Percentiles rank a stretch among this genome's conserved stretches.
Conservation (phyloP, 345 rosid genomes). For the Gossypium herbaceum region DNA sequence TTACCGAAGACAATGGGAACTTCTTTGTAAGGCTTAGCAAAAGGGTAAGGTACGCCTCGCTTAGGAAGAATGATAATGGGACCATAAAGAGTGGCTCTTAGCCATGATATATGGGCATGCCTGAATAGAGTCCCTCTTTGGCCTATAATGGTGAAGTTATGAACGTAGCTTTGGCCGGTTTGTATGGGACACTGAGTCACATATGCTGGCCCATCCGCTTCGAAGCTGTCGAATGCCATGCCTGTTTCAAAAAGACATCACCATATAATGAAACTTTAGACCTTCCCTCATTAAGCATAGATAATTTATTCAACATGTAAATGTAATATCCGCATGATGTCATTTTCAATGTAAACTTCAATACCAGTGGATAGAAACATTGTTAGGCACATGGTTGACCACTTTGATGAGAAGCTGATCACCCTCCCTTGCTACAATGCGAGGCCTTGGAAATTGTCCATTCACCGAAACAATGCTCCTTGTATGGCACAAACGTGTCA, state of each 20-base stretch:
- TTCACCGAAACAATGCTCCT: conserved; percentile 56
- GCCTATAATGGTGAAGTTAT: conserved; percentile 52
- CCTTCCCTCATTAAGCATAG: not conserved
- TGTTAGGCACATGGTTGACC: conserved; percentile 44
- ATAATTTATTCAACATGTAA: not conserved
- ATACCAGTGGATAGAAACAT: conserved; percentile 57
- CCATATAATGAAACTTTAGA: not conserved
- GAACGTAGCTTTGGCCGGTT: conserved; percentile 44
- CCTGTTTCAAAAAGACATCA: conserved; percentile 24
- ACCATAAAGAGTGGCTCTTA: conserved; percentile 67
- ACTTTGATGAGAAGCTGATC: conserved; percentile 50
- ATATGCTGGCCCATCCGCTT: conserved; percentile 50
- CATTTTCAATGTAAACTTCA: not conserved
- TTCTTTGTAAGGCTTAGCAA: conserved; percentile 67
- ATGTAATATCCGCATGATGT: not conserved
- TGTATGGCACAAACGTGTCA: conserved; percentile 47
- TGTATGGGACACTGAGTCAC: conserved; percentile 67
- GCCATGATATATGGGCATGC: conserved; percentile 64
- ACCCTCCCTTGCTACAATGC: conserved; percentile 53
- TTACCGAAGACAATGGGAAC: conserved; percentile 64
- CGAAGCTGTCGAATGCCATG: conserved; percentile 58
- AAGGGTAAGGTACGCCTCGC: conserved; percentile 58
- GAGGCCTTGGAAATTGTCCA: conserved; percentile 58
- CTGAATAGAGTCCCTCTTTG: conserved; percentile 59
- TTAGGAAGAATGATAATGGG: conserved; percentile 69